phyloP scores from a whole-genome alignment of 345 rosid genomes.

The Reutealis trisperma region DNA sequence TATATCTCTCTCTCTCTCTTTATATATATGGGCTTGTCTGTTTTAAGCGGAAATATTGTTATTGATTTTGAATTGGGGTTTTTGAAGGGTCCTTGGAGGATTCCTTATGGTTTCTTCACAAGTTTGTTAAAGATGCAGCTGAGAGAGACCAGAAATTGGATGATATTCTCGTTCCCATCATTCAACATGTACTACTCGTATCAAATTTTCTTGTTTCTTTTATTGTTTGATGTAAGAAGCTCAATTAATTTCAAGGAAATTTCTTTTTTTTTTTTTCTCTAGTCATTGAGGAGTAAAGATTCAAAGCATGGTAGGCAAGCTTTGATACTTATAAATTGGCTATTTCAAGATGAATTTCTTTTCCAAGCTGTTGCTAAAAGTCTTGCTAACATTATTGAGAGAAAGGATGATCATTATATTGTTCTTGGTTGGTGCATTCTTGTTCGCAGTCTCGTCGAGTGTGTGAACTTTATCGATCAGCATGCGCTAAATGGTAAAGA shows the following conservation, averaged over 20 bases:
- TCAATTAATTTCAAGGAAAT: neutral
- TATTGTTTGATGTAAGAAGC: neutral
- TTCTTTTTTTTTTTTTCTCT: conserved; percentile 5
- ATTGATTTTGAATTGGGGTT: neutral
- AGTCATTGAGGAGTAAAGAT: conserved; percentile 65
- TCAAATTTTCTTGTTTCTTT: neutral
- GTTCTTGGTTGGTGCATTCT: conserved; percentile 86
- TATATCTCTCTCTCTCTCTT: conserved; percentile 5
- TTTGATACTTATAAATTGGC: conserved; percentile 62
- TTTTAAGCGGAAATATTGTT: neutral
- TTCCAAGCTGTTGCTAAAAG: conserved; percentile 50
- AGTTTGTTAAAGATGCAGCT: conserved; percentile 56
- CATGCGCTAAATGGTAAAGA: conserved; percentile 52
- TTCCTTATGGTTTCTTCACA: conserved; percentile 60
- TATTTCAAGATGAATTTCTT: conserved; percentile 66
- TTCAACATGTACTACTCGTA: conserved; percentile 53
- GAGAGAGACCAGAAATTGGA: conserved; percentile 48
- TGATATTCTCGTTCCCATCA: conserved; percentile 68
- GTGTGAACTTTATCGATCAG: conserved; percentile 46
- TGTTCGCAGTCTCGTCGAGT: conserved; percentile 60
- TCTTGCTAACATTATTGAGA: conserved; percentile 45
- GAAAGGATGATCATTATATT: conserved; percentile 67
- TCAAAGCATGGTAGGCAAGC: conserved; percentile 50
- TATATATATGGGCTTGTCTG: neutral
- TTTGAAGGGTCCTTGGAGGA: conserved; percentile 65